A percentile compares a stretch with the other conserved stretches of the same genome.
phyloP scores from a whole-genome alignment of 805 yeast species.

The Pichia cephalocereana region DNA sequence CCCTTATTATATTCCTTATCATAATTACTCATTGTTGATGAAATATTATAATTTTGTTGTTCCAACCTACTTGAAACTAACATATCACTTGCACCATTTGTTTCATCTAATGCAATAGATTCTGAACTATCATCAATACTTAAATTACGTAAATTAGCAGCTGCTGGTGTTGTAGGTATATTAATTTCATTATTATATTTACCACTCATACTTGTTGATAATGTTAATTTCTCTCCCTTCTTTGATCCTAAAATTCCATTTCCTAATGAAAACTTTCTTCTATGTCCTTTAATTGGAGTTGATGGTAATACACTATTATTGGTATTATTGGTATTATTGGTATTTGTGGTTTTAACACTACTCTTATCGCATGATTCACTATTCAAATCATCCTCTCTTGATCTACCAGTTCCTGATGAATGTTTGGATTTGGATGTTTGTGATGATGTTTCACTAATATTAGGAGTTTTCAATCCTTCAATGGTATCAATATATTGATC shows the following conservation, averaged over 20 bases:
- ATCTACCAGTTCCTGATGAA: conserved; percentile 17
- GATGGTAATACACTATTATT: neutral
- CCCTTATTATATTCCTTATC: neutral
- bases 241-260: conserved; percentile 42
- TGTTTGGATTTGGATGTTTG: conserved; percentile 11
- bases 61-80: conserved; percentile 50
- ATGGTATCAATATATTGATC: conserved; percentile 11
- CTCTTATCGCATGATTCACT: neutral
- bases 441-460: conserved; percentile 14
- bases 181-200: conserved; percentile 29
- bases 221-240: conserved; percentile 29
- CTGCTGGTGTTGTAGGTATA: conserved; percentile 31
- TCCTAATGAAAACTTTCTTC: conserved; percentile 58
- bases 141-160: conserved; percentile 26
- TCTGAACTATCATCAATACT: conserved; percentile 46
- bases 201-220: conserved; percentile 29
- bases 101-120: conserved; percentile 47
- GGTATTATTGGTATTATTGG: too few relatives aligned
- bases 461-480: conserved; percentile 9
- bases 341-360: too few relatives aligned
- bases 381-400: conserved; percentile 20
- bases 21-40: conserved; percentile 2
- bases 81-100: conserved; percentile 48
- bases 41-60: conserved; percentile 27
- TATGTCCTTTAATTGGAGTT: conserved; percentile 35